Conservation (phyloP, 495 filamentous ascomycete species). For the Podospora fimiseda region DNA sequence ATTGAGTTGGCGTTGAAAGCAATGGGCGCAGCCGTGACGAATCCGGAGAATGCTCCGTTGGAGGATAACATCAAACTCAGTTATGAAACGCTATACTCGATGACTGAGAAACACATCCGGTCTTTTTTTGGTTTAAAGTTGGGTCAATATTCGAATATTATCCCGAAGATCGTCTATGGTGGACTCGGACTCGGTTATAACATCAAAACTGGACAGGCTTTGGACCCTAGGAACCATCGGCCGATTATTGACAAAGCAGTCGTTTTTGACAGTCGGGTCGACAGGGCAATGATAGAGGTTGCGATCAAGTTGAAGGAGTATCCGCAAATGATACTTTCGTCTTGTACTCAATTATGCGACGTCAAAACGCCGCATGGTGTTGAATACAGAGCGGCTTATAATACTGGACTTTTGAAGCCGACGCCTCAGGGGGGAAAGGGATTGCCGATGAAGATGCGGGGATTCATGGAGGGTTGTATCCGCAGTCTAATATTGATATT, state of each 20-base stretch:
- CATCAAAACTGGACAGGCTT: not conserved
- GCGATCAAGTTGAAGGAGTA: not conserved
- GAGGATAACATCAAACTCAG: not conserved
- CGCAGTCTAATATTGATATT: not conserved
- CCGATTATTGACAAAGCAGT: not conserved
- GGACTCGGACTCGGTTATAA: not conserved
- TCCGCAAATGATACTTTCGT: not conserved
- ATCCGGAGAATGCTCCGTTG: not conserved
- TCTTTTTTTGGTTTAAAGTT: not conserved
- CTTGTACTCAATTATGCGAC: not conserved
- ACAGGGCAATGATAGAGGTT: not conserved
- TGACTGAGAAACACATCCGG: not conserved
- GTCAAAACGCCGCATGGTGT: not conserved
- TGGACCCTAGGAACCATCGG: not conserved
- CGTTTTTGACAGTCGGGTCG: not conserved
- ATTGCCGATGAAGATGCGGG: not conserved
- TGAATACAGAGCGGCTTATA: not conserved
- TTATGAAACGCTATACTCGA: not conserved
- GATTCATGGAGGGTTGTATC: not conserved
- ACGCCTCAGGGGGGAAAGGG: not conserved
- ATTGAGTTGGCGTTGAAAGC: not conserved
- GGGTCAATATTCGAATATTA: not conserved
- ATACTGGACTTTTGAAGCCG: not conserved
- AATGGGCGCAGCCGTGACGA: not conserved
- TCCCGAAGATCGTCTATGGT: not conserved